Conservation (phyloP, 129 eudicot species). For the Chrysanthemum lavandulifolium region DNA sequence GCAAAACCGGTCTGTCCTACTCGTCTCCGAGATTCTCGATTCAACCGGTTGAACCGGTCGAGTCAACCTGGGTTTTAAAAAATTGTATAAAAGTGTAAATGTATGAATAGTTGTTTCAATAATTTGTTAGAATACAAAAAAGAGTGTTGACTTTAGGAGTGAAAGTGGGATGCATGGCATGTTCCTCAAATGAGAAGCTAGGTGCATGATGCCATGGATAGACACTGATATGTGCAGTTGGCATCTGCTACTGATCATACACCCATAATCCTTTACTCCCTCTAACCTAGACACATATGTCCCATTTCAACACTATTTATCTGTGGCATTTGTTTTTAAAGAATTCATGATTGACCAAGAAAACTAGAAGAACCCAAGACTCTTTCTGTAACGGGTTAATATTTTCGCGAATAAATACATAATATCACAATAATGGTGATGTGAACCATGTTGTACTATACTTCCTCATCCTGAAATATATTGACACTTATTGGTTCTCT, state of each 20-base stretch:
- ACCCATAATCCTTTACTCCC: constrained; percentile 37
- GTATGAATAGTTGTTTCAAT: constrained; percentile 8
- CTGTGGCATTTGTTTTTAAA: not conserved
- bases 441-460: too few species aligned
- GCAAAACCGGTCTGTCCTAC: too few species aligned
- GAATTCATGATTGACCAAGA: constrained; percentile 17
- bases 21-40: too few species aligned
- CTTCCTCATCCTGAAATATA: too few species aligned
- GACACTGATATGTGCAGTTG: constrained; percentile 24
- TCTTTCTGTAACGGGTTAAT: not conserved
- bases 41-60: too few species aligned
- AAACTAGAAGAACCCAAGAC: not conserved
- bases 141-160: constrained; percentile 18
- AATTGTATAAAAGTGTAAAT: not conserved
- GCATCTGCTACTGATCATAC: constrained; percentile 11
- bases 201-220: constrained; percentile 1
- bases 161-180: constrained; percentile 24
- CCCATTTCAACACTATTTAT: constrained; percentile 27
- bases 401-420: not conserved
- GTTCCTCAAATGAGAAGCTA: constrained; percentile 26
- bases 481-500: too few species aligned
- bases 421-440: not conserved
- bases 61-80: too few species aligned
- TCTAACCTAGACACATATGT: constrained; percentile 31
- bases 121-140: constrained; percentile 20